phyloP scores from a whole-genome alignment of 805 yeast species.

The Candida takata region DNA sequence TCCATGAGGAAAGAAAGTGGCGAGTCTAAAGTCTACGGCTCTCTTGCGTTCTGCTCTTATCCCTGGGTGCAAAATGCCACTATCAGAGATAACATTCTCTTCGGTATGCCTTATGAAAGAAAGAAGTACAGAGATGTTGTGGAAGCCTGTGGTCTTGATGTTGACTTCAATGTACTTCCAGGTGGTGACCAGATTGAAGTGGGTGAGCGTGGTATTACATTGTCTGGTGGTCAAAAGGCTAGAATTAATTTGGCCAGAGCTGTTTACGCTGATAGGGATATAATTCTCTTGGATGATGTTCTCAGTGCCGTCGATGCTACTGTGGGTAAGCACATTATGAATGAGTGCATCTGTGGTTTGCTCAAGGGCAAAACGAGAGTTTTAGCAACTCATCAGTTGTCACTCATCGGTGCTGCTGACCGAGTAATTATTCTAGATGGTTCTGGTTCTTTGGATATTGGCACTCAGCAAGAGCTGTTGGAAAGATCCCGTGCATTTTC shows the following conservation, averaged over 20 bases:
- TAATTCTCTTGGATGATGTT: constrained; percentile 69
- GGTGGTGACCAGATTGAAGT: constrained; percentile 76
- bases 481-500: constrained; percentile 39
- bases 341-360: constrained; percentile 56
- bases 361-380: constrained; percentile 56
- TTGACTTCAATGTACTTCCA: constrained; percentile 59
- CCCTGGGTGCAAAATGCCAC: constrained; percentile 87
- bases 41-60: constrained; percentile 47
- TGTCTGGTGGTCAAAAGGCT: constrained; percentile 90
- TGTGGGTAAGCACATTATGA: constrained; percentile 75
- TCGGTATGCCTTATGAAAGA: constrained; percentile 52
- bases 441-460: constrained; percentile 59
- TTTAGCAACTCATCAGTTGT: constrained; percentile 79
- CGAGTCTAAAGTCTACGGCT: constrained; percentile 43
- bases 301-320: constrained; percentile 82
- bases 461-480: constrained; percentile 49
- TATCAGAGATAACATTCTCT: constrained; percentile 63
- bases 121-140: constrained; percentile 47
- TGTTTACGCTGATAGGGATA: constrained; percentile 62
- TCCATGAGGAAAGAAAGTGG: constrained; percentile 57
- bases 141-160: constrained; percentile 57
- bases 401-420: constrained; percentile 63
- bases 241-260: constrained; percentile 75
- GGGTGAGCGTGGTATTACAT: constrained; percentile 79
- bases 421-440: constrained; percentile 56